Conservation (phyloP, 768 basidiomycete genomes). For the Suillus tomentosus region DNA sequence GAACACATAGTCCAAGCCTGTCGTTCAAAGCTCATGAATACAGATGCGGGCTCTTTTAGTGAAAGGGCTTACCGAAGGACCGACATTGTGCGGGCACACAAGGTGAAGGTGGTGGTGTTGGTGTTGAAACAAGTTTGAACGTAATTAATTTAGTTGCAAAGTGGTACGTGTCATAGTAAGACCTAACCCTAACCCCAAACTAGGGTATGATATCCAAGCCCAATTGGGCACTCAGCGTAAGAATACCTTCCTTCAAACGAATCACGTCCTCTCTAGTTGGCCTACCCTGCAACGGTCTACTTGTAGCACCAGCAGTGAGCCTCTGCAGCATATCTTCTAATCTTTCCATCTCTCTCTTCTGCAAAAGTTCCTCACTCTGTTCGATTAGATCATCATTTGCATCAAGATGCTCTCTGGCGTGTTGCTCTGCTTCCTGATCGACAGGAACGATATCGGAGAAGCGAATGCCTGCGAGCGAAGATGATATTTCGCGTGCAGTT, state of each 20-base stretch:
- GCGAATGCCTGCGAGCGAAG: slow-evolving; percentile 57
- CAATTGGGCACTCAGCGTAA: slow-evolving; percentile 32
- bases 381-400: slow-evolving; percentile 32
- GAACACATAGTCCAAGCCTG: slow-evolving; percentile 75
- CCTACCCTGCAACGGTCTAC: slow-evolving; percentile 19
- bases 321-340: slow-evolving; percentile 58
- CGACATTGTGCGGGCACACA: slow-evolving; percentile 21
- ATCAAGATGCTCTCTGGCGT: slow-evolving; percentile 68
- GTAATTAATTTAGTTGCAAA: not conserved
- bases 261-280: slow-evolving; percentile 45
- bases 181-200: slow-evolving; percentile 24
- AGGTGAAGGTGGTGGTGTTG: not conserved
- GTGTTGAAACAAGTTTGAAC: slow-evolving; percentile 3
- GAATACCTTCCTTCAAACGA: slow-evolving; percentile 39
- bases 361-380: slow-evolving; percentile 44
- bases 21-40: slow-evolving; percentile 1
- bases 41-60: not conserved
- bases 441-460: slow-evolving; percentile 74
- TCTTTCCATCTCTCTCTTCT: slow-evolving; percentile 52
- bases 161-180: slow-evolving; percentile 24
- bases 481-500: slow-evolving; percentile 56
- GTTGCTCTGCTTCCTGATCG: slow-evolving; percentile 77
- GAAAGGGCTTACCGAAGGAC: slow-evolving; percentile 26
- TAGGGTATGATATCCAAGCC: slow-evolving; percentile 18
- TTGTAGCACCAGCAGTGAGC: slow-evolving; percentile 36